Percentiles rank a stretch among this genome's conserved stretches.
Evolutionary conservation across 2,329 filamentous ascomycete species (phyloP).

Genomic region (Chrysosporium keratinophilum): DNA sequence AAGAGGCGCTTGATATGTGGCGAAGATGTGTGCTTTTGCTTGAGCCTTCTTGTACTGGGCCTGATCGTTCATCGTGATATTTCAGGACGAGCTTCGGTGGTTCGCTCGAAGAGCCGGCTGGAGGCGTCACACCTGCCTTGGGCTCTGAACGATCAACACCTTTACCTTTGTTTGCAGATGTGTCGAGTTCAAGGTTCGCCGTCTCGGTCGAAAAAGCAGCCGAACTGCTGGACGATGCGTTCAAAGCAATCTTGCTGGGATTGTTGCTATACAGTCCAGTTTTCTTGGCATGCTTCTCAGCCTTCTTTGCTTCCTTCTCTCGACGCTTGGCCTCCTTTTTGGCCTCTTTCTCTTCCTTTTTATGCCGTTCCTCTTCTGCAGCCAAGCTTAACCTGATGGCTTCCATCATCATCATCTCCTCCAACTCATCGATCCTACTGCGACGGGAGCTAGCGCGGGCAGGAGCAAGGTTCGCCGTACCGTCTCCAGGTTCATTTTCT

Average conservation of each 20-base stretch:
- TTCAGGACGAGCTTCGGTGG: slow-evolving; percentile 17
- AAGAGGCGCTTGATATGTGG: slow-evolving; percentile 79
- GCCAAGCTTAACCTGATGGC: slow-evolving; percentile 85
- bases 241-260: slow-evolving; percentile 55
- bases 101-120: slow-evolving; percentile 14
- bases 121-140: slow-evolving; percentile 15
- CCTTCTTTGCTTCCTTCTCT: slow-evolving; percentile 75
- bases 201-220: slow-evolving; percentile 28
- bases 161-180: slow-evolving; percentile 53
- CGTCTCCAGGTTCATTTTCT: slow-evolving; percentile 26
- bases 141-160: slow-evolving; percentile 48
- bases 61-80: slow-evolving; percentile 2
- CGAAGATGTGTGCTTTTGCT: slow-evolving; percentile 61
- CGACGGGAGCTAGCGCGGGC: slow-evolving; percentile 46
- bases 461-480: slow-evolving; percentile 27
- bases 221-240: slow-evolving; percentile 29
- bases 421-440: slow-evolving; percentile 70
- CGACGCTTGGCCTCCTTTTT: slow-evolving; percentile 75
- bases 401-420: slow-evolving; percentile 98
- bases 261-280: slow-evolving; percentile 43
- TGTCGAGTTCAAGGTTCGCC: slow-evolving; percentile 30
- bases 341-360: slow-evolving; percentile 69
- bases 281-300: slow-evolving; percentile 57
- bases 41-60: slow-evolving; percentile 34
- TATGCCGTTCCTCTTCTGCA: slow-evolving; percentile 83